phyloP scores from a whole-genome alignment of 805 yeast genomes.

The Kodamaea jinghongensis region DNA sequence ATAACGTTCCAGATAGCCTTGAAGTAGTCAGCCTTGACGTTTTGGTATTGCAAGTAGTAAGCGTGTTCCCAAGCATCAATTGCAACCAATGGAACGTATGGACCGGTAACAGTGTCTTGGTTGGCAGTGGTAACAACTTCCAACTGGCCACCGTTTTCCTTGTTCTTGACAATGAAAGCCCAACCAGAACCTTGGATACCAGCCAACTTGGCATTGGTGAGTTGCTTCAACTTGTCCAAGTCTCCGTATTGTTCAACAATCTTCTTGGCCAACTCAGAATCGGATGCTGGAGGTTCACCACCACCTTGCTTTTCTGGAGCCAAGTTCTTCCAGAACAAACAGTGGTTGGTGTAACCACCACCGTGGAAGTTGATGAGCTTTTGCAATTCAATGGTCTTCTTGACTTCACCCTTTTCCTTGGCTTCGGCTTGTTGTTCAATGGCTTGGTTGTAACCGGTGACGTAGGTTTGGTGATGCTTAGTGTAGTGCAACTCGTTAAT shows the following conservation, averaged over 20 bases:
- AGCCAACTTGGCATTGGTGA: slow-evolving; percentile 63
- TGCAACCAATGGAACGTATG: slow-evolving; percentile 73
- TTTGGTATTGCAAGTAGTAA: slow-evolving; percentile 88
- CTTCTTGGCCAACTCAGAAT: slow-evolving; percentile 57
- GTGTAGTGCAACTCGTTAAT: slow-evolving; percentile 85
- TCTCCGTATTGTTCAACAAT: slow-evolving; percentile 67
- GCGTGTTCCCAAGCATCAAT: slow-evolving; percentile 98
- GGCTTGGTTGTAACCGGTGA: slow-evolving; percentile 78
- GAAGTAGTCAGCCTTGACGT: slow-evolving; percentile 88
- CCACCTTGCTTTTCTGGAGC: slow-evolving; percentile 77
- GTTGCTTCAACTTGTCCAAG: slow-evolving; percentile 60
- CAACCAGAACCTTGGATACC: slow-evolving; percentile 95
- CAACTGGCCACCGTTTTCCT: slow-evolving; percentile 61
- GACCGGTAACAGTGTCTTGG: slow-evolving; percentile 81
- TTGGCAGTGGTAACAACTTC: slow-evolving; percentile 80
- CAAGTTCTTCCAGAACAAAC: slow-evolving; percentile 82
- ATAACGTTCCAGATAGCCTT: slow-evolving; percentile 92
- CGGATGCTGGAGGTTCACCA: slow-evolving; percentile 57
- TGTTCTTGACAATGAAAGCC: slow-evolving; percentile 87
- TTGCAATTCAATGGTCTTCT: slow-evolving; percentile 61
- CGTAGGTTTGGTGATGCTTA: slow-evolving; percentile 92
- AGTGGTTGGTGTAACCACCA: slow-evolving; percentile 88
- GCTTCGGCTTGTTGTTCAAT: slow-evolving; percentile 72
- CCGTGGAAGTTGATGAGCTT: slow-evolving; percentile 85
- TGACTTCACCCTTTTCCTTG: slow-evolving; percentile 51